phyloP scores from a whole-genome alignment of 805 yeast genomes.

The Zygosaccharomyces siamensis region DNA sequence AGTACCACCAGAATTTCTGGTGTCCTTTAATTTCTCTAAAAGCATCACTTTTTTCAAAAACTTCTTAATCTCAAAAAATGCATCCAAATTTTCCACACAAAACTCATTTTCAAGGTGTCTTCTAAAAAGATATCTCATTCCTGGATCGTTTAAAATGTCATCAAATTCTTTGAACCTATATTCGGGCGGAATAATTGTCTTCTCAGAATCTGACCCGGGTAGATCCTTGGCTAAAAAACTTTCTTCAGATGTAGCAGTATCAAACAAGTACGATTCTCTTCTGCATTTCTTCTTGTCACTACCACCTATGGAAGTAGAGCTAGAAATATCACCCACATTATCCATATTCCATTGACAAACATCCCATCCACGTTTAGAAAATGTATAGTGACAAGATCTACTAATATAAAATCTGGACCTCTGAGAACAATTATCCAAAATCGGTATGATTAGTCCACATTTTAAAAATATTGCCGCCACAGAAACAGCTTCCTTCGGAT shows the following conservation, averaged over 20 bases:
- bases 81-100: slow-evolving; percentile 75
- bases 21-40: slow-evolving; percentile 39
- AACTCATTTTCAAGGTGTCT: slow-evolving; percentile 57
- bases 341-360: slow-evolving; percentile 30
- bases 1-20: slow-evolving; percentile 9
- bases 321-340: not conserved
- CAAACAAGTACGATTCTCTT: not conserved
- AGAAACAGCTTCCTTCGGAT: slow-evolving; percentile 47
- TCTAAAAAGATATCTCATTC: slow-evolving; percentile 61
- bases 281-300: not conserved
- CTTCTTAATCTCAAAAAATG: slow-evolving; percentile 54
- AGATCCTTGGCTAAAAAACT: not conserved
- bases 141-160: slow-evolving; percentile 65
- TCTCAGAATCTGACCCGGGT: slow-evolving; percentile 4
- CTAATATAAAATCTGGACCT: slow-evolving; percentile 31
- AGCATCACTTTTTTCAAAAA: slow-evolving; percentile 45
- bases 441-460: slow-evolving; percentile 44
- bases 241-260: not conserved
- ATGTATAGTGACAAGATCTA: slow-evolving; percentile 41
- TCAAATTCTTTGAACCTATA: slow-evolving; percentile 22
- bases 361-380: slow-evolving; percentile 42
- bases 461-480: slow-evolving; percentile 49
- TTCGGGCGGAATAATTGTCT: slow-evolving; percentile 2
- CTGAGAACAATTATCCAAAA: slow-evolving; percentile 36
- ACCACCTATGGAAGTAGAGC: not conserved